phyloP scores from a whole-genome alignment of 352 stramenopile species.

The Elongisporangium undulatum region DNA sequence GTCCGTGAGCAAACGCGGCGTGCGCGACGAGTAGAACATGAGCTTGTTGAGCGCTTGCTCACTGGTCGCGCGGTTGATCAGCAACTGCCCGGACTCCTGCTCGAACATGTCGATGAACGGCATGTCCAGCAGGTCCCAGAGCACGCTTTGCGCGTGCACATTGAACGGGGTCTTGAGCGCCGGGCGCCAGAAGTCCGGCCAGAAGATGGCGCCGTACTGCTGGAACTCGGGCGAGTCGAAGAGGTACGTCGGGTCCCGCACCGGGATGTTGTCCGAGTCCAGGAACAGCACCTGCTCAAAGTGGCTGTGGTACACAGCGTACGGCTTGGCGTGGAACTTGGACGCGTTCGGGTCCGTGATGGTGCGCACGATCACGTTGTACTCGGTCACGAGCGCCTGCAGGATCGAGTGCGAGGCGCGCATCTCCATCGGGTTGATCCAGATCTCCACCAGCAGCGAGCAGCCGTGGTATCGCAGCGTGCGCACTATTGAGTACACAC shows the following conservation, averaged over 20 bases:
- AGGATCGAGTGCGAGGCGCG: slow-evolving; percentile 48
- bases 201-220: slow-evolving; percentile 68
- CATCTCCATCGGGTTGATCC: slow-evolving; percentile 56
- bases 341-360: slow-evolving; percentile 57
- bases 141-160: slow-evolving; percentile 55
- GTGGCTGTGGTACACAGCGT: slow-evolving; percentile 65
- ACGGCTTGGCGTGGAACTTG: slow-evolving; percentile 78
- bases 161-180: slow-evolving; percentile 61
- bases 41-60: slow-evolving; percentile 51
- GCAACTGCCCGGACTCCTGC: slow-evolving; percentile 73
- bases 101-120: slow-evolving; percentile 87
- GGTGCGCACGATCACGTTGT: slow-evolving; percentile 50
- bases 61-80: slow-evolving; percentile 51
- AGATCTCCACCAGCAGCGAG: slow-evolving; percentile 43
- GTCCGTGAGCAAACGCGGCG: slow-evolving; percentile 51
- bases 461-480: slow-evolving; percentile 45
- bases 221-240: slow-evolving; percentile 67
- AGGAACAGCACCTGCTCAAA: slow-evolving; percentile 81
- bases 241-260: slow-evolving; percentile 75
- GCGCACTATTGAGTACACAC: slow-evolving; percentile 66
- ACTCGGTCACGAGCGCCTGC: slow-evolving; percentile 39
- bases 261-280: slow-evolving; percentile 79
- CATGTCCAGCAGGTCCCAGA: slow-evolving; percentile 78
- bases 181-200: slow-evolving; percentile 82
- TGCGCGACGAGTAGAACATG: slow-evolving; percentile 73